Evolutionary conservation across 805 yeast species (phyloP), one percentile per base, ranked within the genome.

Genomic region (Clavispora vitiphila): DNA sequence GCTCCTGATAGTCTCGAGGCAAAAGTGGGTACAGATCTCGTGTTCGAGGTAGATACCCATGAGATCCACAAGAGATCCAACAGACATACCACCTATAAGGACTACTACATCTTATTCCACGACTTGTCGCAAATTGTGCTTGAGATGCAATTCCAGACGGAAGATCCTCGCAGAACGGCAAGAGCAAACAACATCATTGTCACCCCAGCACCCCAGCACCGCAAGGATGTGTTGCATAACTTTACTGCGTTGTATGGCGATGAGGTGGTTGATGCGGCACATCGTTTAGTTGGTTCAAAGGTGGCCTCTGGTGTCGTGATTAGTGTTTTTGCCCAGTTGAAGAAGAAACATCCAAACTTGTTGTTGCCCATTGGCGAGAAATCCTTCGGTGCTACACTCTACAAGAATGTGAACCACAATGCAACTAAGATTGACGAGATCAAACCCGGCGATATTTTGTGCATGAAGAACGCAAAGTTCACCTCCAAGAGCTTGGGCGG

Each of bases 361-460:
- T 57, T 83, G 19, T 74, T 68, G 35, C 75, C 85, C 1, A 74
- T 86, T 36, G 95, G 88, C 0, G 60, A 64, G 27, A 79, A 83
- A 50, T 74, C 86, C 0, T 86, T 69, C 58, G 98, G 98, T 30
- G 82, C 75, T n/a, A 72, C 76, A 18, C 72, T 84, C 46, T 89
- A 81, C 62, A 67, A 71, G 48, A 84, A 75, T 49, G 41, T 47
- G 40, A 66, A 63, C 49, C 59, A 63, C 39, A 60, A 56, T 41
- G 74, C 79, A 6, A 63, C 72, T 12, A 80, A 76, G 50, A 54
- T 64, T 23, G 88, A 79, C 41, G 84, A 80, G 31, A 76, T 89
- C 41, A 72, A 76, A 37, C 82, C 95, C 0, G 99, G 99, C 45
- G 98, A 93, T 60, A 72, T 91, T 8, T 62, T 88, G 32, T 85